phyloP scores from a whole-genome alignment of 805 yeast species.

The Kazachstania kunashirensis region DNA sequence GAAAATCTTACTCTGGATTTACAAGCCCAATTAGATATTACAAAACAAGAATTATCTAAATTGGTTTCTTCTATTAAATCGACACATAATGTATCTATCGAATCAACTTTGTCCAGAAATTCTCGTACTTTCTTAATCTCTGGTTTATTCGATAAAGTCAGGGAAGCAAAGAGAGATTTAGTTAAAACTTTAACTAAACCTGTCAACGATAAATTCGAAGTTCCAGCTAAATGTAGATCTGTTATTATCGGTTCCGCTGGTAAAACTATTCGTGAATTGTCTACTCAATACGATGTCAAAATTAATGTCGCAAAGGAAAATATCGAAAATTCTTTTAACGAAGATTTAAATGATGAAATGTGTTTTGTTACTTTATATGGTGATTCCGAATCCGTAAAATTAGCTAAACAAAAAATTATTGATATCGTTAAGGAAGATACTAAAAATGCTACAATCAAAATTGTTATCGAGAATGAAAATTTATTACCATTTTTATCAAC shows the following conservation, averaged over 20 bases:
- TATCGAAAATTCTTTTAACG: slow-evolving; percentile 35
- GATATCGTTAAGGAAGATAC: slow-evolving; percentile 70
- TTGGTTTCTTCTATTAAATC: slow-evolving; percentile 55
- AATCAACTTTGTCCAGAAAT: slow-evolving; percentile 71
- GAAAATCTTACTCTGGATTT: slow-evolving; percentile 70
- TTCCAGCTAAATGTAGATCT: slow-evolving; percentile 72
- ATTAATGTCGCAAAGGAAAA: slow-evolving; percentile 40
- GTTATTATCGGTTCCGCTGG: slow-evolving; percentile 85
- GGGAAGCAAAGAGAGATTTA: slow-evolving; percentile 63
- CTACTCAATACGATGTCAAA: slow-evolving; percentile 61
- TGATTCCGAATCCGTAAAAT: slow-evolving; percentile 70
- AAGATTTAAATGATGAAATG: slow-evolving; percentile 50
- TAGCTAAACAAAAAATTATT: slow-evolving; percentile 60
- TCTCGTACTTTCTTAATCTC: slow-evolving; percentile 75
- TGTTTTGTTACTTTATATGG: slow-evolving; percentile 65
- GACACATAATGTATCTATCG: slow-evolving; percentile 51
- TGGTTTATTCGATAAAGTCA: slow-evolving; percentile 61
- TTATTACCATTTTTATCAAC: slow-evolving; percentile 29
- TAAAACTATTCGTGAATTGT: slow-evolving; percentile 66
- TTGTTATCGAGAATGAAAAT: slow-evolving; percentile 36
- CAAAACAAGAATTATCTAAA: slow-evolving; percentile 58
- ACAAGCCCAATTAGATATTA: slow-evolving; percentile 54
- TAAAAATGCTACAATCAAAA: slow-evolving; percentile 41
- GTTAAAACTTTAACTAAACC: slow-evolving; percentile 72
- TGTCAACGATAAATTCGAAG: slow-evolving; percentile 44